Evolutionary conservation across 1,139 yeast genomes (phyloP).

Genomic region (Pneumocystis sp.): DNA sequence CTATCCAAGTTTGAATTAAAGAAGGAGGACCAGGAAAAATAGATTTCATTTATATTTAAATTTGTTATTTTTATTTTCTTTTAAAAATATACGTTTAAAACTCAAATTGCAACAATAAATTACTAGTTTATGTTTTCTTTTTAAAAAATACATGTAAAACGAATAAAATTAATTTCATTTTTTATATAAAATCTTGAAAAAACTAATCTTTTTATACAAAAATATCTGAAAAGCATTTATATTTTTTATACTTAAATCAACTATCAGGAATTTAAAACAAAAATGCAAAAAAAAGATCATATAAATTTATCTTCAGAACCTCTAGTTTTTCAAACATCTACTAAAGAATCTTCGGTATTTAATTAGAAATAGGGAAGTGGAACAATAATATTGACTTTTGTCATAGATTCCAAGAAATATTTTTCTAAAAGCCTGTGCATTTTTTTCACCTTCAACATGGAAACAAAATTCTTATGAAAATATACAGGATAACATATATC

Average conservation of each 20-base stretch:
- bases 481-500: not conserved
- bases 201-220: not conserved
- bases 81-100: not conserved
- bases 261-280: not conserved
- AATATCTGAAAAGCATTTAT: not conserved
- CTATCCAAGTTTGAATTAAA: conserved; percentile 8
- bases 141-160: not conserved
- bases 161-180: not conserved
- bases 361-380: not conserved
- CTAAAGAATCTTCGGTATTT: not conserved
- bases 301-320: not conserved
- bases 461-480: not conserved
- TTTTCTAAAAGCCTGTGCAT: not conserved
- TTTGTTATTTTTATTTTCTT: not conserved
- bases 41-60: conserved; percentile 4
- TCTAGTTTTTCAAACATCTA: not conserved
- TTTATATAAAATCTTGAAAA: not conserved
- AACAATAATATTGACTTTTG: not conserved
- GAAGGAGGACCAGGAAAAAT: conserved; percentile 12
- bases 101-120: not conserved
- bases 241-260: not conserved
- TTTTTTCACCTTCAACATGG: not conserved
- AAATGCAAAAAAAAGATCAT: not conserved
- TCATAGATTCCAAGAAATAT: not conserved
- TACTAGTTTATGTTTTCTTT: not conserved